Percentiles rank a stretch among this genome's conserved stretches.
phyloP scores from a whole-genome alignment of 2,329 filamentous ascomycete species.

The Arachnopeziza araneosa region DNA sequence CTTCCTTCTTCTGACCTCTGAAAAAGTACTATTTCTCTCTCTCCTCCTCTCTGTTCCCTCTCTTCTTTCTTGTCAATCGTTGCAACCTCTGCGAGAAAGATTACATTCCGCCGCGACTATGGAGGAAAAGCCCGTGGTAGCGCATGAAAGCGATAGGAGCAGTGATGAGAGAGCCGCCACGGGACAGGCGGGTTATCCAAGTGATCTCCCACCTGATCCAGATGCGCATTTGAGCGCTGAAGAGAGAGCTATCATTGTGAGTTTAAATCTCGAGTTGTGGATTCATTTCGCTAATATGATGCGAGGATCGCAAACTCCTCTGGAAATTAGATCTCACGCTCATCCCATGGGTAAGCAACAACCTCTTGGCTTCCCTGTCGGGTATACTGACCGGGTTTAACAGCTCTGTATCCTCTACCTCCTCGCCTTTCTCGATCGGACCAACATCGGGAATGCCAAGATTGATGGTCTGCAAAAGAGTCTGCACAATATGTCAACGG shows the following conservation, averaged over 20 bases:
- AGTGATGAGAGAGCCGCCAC: not conserved
- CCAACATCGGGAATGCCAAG: constrained; percentile 74
- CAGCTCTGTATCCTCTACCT: constrained; percentile 69
- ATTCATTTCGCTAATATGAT: not conserved
- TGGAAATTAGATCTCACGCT: constrained; percentile 56
- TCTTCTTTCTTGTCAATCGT: no score
- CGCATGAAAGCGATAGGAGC: not conserved
- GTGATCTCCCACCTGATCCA: not conserved
- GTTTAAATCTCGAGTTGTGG: not conserved
- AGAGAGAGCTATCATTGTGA: not conserved
- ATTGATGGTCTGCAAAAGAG: constrained; percentile 55
- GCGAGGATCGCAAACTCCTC: constrained; percentile 55
- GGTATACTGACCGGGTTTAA: no score
- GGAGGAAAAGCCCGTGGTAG: not conserved
- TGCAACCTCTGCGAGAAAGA: no score
- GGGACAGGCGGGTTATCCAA: not conserved
- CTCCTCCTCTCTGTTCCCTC: no score
- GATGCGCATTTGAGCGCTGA: not conserved
- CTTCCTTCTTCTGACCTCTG: no score
- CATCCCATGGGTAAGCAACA: constrained; percentile 47
- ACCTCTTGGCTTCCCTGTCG: not conserved
- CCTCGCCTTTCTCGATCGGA: constrained; percentile 67
- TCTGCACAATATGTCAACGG: constrained; percentile 51
- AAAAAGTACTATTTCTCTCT: no score
- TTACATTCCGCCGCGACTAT: not conserved